phyloP scores from a whole-genome alignment of 306 rosid genomes.

The Morella rubra region DNA sequence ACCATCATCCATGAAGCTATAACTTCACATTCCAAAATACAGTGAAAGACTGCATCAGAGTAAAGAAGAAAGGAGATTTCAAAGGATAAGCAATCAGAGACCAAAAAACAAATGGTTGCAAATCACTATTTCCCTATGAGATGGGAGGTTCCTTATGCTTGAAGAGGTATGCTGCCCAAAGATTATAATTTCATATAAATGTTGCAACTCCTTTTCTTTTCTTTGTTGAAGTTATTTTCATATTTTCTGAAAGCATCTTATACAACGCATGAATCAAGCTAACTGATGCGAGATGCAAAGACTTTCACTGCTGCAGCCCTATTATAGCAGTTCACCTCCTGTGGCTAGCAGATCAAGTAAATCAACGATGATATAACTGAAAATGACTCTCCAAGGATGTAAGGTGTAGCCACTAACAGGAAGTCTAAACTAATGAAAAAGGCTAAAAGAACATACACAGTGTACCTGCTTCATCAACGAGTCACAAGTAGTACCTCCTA shows the following conservation, averaged over 20 bases:
- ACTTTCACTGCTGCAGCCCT: not conserved
- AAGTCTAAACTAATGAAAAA: not conserved
- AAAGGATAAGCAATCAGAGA: slow-evolving; percentile 27
- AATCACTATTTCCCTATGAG: not conserved
- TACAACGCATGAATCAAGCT: not conserved
- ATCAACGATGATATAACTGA: not conserved
- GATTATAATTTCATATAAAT: not conserved
- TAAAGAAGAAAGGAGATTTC: slow-evolving; percentile 12
- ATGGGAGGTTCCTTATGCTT: not conserved
- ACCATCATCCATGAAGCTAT: slow-evolving; percentile 72
- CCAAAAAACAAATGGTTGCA: not conserved
- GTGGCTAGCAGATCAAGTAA: not conserved
- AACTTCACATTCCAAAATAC: slow-evolving; percentile 20
- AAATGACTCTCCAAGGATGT: not conserved
- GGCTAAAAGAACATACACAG: not conserved
- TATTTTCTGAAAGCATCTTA: not conserved
- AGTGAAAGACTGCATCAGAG: slow-evolving; percentile 15
- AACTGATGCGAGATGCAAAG: not conserved
- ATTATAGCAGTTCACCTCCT: not conserved
- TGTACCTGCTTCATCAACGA: not conserved
- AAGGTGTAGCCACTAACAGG: not conserved
- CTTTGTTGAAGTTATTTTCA: too few species aligned
- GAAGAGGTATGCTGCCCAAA: not conserved
- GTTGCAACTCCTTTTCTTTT: not conserved
- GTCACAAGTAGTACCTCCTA: not conserved